Conservation (phyloP, 257 asterid genomes). For the Fraxinus americana region DNA sequence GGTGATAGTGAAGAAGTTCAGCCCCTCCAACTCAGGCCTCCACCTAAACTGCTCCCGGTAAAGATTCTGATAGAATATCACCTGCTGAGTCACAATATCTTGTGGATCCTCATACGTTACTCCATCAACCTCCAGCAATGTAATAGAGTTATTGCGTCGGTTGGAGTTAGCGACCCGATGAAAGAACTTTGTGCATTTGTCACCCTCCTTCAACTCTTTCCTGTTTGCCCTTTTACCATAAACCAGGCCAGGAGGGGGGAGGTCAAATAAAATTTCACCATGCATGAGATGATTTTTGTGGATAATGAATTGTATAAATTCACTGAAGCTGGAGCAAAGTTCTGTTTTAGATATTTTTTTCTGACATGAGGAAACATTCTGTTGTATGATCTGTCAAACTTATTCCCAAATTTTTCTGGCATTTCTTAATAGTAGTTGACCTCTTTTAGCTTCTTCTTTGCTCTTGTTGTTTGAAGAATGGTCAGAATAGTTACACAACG, state of each 20-base stretch:
- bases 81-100: no score
- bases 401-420: background rate
- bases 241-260: background rate
- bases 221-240: conserved; percentile 14
- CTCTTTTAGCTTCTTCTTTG: background rate
- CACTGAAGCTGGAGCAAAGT: background rate
- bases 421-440: background rate
- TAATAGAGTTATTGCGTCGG: no score
- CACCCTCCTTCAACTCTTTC: no score
- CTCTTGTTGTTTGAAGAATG: background rate
- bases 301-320: background rate
- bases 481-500: background rate
- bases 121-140: no score
- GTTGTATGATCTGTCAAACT: background rate
- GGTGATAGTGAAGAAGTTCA: no score
- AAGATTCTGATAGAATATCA: no score
- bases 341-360: background rate
- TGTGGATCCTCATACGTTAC: no score
- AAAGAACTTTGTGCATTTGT: no score
- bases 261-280: background rate
- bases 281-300: background rate
- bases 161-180: no score
- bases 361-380: background rate
- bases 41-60: no score
- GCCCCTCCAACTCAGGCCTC: no score